phyloP scores from a whole-genome alignment of 768 basidiomycete genomes.

The Trametes maxima region DNA sequence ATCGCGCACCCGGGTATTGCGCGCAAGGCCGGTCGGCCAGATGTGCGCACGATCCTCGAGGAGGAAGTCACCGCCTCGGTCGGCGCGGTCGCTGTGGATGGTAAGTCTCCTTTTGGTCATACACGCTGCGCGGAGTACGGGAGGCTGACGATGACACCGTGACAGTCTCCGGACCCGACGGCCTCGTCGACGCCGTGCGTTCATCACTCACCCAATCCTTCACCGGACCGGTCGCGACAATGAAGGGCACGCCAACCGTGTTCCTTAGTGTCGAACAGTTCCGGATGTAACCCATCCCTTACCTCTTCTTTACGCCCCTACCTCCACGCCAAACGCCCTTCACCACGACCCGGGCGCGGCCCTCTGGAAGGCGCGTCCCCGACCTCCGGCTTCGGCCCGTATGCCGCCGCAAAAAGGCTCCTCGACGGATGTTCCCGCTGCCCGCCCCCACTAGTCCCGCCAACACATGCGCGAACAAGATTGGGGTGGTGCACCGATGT shows the following conservation, averaged over 20 bases:
- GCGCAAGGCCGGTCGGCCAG: conserved; percentile 29
- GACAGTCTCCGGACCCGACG: conserved; percentile 30
- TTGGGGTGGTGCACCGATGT: too few relatives aligned
- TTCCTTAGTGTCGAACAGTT: conserved; percentile 23
- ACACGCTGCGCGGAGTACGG: too few relatives aligned
- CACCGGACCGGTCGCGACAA: conserved; percentile 17
- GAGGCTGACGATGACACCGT: not conserved
- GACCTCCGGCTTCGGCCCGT: not conserved
- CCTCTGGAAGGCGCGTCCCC: not conserved
- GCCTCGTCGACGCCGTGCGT: conserved; percentile 25
- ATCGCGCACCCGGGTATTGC: conserved; percentile 9
- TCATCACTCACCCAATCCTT: conserved; percentile 19
- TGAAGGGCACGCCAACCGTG: conserved; percentile 21
- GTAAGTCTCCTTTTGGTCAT: conserved; percentile 27
- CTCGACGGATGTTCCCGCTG: not conserved
- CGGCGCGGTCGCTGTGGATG: conserved; percentile 37
- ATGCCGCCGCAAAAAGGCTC: not conserved
- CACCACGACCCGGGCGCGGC: not conserved
- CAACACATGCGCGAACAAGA: not conserved
- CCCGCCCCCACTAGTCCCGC: not conserved
- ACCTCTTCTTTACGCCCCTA: not conserved
- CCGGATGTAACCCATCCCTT: conserved; percentile 10
- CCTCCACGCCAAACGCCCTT: not conserved
- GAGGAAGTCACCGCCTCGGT: conserved; percentile 26
- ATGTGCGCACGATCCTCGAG: conserved; percentile 29